These are phyloP conservation scores for Nicotiana attenuata DNA, from an alignment of 257 asterid species.

Conservation along the genomic window DNA sequence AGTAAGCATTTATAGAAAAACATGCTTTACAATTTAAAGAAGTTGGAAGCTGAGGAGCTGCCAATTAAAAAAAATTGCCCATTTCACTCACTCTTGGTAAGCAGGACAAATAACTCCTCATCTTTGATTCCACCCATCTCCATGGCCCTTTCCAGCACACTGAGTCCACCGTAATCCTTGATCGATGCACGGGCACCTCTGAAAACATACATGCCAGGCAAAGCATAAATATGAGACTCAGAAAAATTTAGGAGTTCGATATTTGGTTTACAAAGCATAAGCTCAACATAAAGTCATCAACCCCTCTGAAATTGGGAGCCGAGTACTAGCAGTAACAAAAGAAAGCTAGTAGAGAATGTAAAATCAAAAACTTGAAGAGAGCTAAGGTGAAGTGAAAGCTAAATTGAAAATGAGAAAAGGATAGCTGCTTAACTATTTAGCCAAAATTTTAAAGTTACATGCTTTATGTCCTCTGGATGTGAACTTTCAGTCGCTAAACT, in stretches of 20 bases:
- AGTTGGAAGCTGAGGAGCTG: background rate
- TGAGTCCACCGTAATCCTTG: conserved; percentile 73
- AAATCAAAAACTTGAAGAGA: background rate
- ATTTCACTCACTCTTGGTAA: conserved; percentile 65
- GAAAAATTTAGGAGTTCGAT: background rate
- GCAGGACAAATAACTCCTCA: conserved; percentile 82
- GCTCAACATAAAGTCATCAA: background rate
- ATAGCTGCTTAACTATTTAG: too few relatives aligned
- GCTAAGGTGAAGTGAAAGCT: background rate
- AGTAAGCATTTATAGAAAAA: background rate
- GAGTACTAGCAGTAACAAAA: background rate
- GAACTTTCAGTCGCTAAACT: background rate
- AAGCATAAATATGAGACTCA: background rate
- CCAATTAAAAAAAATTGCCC: background rate
- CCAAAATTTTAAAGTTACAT: too few relatives aligned
- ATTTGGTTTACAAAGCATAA: background rate
- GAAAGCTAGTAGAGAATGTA: background rate
- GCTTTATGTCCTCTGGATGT: background rate
- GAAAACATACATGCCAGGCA: conserved; percentile 6
- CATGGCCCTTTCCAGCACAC: conserved; percentile 87
- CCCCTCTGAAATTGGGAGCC: background rate
- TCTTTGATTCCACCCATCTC: conserved; percentile 96
- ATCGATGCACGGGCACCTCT: conserved; percentile 88
- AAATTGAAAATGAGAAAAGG: background rate
- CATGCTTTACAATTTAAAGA: background rate